Base-by-base conservation (phyloP, 345 rosid genomes). In the Moricandia moricandioides region DNA sequence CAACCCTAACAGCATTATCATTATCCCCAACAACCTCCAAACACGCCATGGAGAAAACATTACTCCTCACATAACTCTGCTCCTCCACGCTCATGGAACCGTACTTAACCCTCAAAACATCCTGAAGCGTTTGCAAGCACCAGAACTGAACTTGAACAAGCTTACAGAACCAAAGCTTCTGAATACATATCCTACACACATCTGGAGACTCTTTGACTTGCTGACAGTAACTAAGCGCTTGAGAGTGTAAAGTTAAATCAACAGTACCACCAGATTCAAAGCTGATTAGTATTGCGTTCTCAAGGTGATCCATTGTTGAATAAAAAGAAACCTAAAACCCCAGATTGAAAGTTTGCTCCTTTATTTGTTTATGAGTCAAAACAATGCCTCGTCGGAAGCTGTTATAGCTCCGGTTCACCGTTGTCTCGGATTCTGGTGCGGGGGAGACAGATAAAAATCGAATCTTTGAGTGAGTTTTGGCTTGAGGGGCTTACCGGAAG, bases 131-230 rank as follows among this genome's bases (percentile, higher is more conserved):
- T 84, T 95, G 98, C 59, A 94, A 81, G 59, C 96, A 90, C 98
- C 98, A 94, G 80, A 94, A 94, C 88, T 88, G 97, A 61, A 94
- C 96, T 72, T 88, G 90, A 13, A 80, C 85, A 29, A 86, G 81
- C 57, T 72, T 83, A 78, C 84, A 94, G 70, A 83, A 79, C 51
- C 85, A 77, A 66, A 94, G 77, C 80, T 89, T 94, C 78, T 91
- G 96, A 11, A 94, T 78, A 67, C 97, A 91, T n/a, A 88, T 72
- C 31, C 86, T 76, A 54, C 88, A 86, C 9, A 89, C 78, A 4
- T 87, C 74, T 4, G 86, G 84, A 31, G 76, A 72, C 3, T 83
- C 97, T 72, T 87, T 94, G 66, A 86, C 67, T 77, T 80, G 89
- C 62, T 85, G 91, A 55, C 92, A 87, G 71, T 56, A 91, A 24